phyloP scores from a whole-genome alignment of 208 protist species.

The Zelonia costaricensis region DNA sequence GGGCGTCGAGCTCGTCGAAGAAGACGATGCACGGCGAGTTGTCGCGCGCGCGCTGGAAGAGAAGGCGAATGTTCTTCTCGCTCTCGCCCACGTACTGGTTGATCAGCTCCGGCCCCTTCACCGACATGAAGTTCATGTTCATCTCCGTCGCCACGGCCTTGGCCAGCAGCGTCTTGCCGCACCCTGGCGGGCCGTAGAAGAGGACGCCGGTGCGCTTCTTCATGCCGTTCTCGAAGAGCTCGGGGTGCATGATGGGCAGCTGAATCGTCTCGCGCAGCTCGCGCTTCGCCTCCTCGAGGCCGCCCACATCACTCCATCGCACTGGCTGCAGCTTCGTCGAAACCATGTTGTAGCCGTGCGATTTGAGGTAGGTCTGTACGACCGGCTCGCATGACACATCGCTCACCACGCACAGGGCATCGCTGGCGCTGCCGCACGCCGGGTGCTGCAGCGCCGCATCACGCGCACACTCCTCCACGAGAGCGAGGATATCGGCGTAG shows the following conservation, averaged over 20 bases:
- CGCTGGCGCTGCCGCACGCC: background rate
- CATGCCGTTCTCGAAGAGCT: slow-evolving; percentile 72
- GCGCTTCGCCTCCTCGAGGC: slow-evolving; percentile 89
- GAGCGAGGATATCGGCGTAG: slow-evolving; percentile 61
- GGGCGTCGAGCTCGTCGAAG: slow-evolving; percentile 93
- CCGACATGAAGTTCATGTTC: slow-evolving; percentile 94
- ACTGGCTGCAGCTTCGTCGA: slow-evolving; percentile 88
- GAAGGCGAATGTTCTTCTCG: slow-evolving; percentile 86
- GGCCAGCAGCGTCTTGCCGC: slow-evolving; percentile 94
- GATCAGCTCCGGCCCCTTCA: slow-evolving; percentile 96
- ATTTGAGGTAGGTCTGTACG: slow-evolving; percentile 64
- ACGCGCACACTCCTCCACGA: slow-evolving; percentile 47
- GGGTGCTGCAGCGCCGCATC: slow-evolving; percentile 2
- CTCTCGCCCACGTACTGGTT: slow-evolving; percentile 95
- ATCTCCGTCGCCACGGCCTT: slow-evolving; percentile 94
- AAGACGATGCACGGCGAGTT: slow-evolving; percentile 93
- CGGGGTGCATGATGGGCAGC: slow-evolving; percentile 79
- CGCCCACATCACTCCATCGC: slow-evolving; percentile 90
- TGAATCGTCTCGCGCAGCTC: slow-evolving; percentile 86
- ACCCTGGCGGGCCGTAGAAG: slow-evolving; percentile 94
- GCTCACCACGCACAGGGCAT: slow-evolving; percentile 53
- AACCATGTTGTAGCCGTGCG: slow-evolving; percentile 81
- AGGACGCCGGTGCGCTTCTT: slow-evolving; percentile 86
- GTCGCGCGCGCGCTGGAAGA: slow-evolving; percentile 90
- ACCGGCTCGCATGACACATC: slow-evolving; percentile 54